A percentile compares a stretch with the other conserved stretches of the same genome.
Evolutionary conservation across 352 stramenopile species (phyloP).

Genomic region (Pythium biforme): DNA sequence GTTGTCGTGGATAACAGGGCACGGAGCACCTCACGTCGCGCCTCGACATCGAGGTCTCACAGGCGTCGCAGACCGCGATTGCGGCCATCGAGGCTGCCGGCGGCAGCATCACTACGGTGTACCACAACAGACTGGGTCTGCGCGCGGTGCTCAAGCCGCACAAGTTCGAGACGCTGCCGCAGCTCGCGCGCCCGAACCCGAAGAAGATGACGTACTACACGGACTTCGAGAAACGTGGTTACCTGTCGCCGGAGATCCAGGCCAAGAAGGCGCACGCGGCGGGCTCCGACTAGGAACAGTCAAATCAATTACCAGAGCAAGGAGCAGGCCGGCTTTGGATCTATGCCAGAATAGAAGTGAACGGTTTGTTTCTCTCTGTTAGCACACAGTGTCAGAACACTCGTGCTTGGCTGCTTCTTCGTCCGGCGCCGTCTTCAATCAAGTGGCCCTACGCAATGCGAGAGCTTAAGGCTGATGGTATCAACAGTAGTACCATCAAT

Average conservation of each 20-base stretch:
- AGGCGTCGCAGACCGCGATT: slow-evolving; percentile 94
- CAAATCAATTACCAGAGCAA: not conserved
- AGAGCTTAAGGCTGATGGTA: no score
- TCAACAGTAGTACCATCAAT: not conserved
- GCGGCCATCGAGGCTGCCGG: slow-evolving; percentile 92
- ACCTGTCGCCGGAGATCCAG: slow-evolving; percentile 96
- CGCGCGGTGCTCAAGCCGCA: slow-evolving; percentile 93
- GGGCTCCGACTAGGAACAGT: slow-evolving; percentile 23
- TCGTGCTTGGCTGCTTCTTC: slow-evolving; percentile 14
- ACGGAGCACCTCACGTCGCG: slow-evolving; percentile 84
- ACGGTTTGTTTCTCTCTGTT: not conserved
- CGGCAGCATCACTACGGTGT: slow-evolving; percentile 95
- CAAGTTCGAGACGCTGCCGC: slow-evolving; percentile 95
- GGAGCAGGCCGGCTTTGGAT: slow-evolving; percentile 1
- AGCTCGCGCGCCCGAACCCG: slow-evolving; percentile 91
- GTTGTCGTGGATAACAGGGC: slow-evolving; percentile 31
- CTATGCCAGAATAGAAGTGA: slow-evolving; percentile 4
- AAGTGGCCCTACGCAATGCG: slow-evolving; percentile 27
- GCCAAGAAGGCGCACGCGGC: slow-evolving; percentile 79
- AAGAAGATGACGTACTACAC: slow-evolving; percentile 98
- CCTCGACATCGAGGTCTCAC: slow-evolving; percentile 95
- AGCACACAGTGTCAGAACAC: slow-evolving; percentile 25
- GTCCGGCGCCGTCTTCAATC: slow-evolving; percentile 22
- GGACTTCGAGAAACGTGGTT: slow-evolving; percentile 95
- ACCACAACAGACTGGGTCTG: slow-evolving; percentile 96